Percentiles rank a stretch among this genome's conserved stretches.
phyloP scores from a whole-genome alignment of 371 early-diverging fungal species.

The Circinella minor region DNA sequence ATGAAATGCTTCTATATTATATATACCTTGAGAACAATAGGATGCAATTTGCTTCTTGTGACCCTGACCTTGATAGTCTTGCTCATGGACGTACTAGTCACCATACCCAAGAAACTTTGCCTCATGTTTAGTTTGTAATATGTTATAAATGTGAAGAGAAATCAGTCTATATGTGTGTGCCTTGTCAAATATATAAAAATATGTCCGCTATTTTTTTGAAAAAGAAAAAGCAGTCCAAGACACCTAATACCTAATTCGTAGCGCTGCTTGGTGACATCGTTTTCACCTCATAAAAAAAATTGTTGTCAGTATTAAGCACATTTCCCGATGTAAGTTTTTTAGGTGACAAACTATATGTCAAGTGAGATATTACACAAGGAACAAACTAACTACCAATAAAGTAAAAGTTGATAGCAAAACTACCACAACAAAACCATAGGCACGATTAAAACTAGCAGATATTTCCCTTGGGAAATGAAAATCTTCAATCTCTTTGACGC shows the following conservation, averaged over 20 bases:
- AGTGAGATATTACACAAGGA: too few species aligned
- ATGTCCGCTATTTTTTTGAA: neutral
- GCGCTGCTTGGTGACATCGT: too few species aligned
- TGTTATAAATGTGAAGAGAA: neutral
- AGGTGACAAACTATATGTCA: too few species aligned
- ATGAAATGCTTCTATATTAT: neutral
- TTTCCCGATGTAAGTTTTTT: too few species aligned
- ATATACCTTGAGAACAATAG: slow-evolving; percentile 84
- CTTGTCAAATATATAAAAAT: neutral
- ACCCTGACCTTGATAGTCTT: slow-evolving; percentile 94
- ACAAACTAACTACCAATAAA: too few species aligned
- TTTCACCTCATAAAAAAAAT: neutral
- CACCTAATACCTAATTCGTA: neutral
- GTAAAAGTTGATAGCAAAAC: too few species aligned
- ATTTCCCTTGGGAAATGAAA: too few species aligned
- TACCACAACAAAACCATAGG: too few species aligned
- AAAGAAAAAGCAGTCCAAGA: neutral
- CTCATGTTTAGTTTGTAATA: slow-evolving; percentile 53
- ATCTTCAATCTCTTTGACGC: too few species aligned
- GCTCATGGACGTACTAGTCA: slow-evolving; percentile 88
- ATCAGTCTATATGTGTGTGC: neutral
- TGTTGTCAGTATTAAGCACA: neutral
- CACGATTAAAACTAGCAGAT: too few species aligned
- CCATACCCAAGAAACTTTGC: slow-evolving; percentile 85
- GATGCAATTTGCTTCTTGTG: slow-evolving; percentile 76